Conservation (phyloP, 345 rosid genomes). For the Gossypium rotundifolium region DNA sequence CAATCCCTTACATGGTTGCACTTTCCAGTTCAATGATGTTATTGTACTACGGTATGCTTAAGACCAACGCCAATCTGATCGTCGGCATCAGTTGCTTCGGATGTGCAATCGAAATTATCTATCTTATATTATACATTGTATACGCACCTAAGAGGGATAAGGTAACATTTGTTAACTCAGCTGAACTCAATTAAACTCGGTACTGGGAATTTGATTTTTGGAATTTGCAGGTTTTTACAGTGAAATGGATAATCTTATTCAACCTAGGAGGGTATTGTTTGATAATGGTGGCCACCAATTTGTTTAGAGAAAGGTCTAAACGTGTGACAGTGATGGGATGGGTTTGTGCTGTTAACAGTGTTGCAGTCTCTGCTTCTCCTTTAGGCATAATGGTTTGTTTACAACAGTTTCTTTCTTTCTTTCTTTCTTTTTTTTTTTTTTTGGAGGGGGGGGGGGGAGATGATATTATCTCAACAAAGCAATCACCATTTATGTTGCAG, state of each 20-base stretch:
- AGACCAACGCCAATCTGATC: slow-evolving; percentile 40
- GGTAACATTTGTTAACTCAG: slow-evolving; percentile 23
- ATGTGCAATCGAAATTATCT: slow-evolving; percentile 43
- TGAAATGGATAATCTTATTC: slow-evolving; percentile 45
- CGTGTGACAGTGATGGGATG: slow-evolving; percentile 61
- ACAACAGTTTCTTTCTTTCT: not conserved
- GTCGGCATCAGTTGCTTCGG: slow-evolving; percentile 61
- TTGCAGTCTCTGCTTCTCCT: slow-evolving; percentile 72
- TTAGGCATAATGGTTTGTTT: slow-evolving; percentile 64
- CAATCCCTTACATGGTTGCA: slow-evolving; percentile 61
- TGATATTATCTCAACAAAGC: not conserved
- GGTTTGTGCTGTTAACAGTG: slow-evolving; percentile 61
- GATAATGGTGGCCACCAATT: slow-evolving; percentile 32
- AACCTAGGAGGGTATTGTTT: slow-evolving; percentile 53
- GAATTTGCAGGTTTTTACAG: slow-evolving; percentile 37
- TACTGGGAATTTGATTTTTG: not conserved
- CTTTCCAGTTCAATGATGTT: slow-evolving; percentile 61
- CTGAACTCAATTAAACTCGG: not conserved
- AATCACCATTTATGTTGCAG: slow-evolving; percentile 29
- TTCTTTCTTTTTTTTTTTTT: no score
- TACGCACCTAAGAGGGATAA: slow-evolving; percentile 55
- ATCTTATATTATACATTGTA: slow-evolving; percentile 41
- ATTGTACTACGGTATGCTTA: slow-evolving; percentile 55
- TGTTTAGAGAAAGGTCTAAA: slow-evolving; percentile 26
- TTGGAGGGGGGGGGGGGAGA: no score